A percentile compares a stretch with the other conserved stretches of the same genome.
Conservation (phyloP, 495 filamentous ascomycete species). For the Hypomontagnella submonticulosa region DNA sequence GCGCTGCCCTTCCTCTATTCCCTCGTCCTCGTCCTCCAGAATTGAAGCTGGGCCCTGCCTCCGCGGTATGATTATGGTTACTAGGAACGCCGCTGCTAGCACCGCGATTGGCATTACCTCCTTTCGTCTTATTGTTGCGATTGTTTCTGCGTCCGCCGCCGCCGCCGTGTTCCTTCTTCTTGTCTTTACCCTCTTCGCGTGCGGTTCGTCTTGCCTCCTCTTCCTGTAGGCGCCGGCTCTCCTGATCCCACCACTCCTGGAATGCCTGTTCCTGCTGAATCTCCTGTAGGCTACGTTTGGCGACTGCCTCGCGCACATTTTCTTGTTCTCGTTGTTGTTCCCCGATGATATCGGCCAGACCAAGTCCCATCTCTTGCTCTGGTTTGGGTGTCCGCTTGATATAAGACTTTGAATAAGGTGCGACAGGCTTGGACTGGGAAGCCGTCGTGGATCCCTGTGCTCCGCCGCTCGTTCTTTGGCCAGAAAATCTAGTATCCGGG, state of each 20-base stretch:
- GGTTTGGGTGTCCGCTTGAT: slow-evolving; percentile 56
- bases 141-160: slow-evolving; percentile 20
- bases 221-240: slow-evolving; percentile 75
- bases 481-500: slow-evolving; percentile 66
- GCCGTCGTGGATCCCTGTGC: slow-evolving; percentile 24
- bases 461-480: slow-evolving; percentile 50
- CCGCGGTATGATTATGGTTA: background rate
- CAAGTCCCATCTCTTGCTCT: slow-evolving; percentile 71
- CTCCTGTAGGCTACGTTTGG: slow-evolving; percentile 87
- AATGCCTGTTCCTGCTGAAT: slow-evolving; percentile 98
- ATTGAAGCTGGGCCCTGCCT: slow-evolving; percentile 28
- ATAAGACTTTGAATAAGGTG: slow-evolving; percentile 64
- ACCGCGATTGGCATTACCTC: slow-evolving; percentile 10
- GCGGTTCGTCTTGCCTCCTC: slow-evolving; percentile 65
- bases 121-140: slow-evolving; percentile 26
- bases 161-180: slow-evolving; percentile 36
- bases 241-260: slow-evolving; percentile 97
- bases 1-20: slow-evolving; percentile 28
- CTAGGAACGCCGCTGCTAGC: background rate
- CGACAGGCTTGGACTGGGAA: slow-evolving; percentile 39
- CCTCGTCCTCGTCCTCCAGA: slow-evolving; percentile 38
- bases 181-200: slow-evolving; percentile 46
- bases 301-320: slow-evolving; percentile 80
- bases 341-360: slow-evolving; percentile 87
- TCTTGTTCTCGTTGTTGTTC: slow-evolving; percentile 89